These are phyloP conservation scores for Suillus subluteus DNA, from an alignment of 768 basidiomycete genomes.

Conservation along the genomic window DNA sequence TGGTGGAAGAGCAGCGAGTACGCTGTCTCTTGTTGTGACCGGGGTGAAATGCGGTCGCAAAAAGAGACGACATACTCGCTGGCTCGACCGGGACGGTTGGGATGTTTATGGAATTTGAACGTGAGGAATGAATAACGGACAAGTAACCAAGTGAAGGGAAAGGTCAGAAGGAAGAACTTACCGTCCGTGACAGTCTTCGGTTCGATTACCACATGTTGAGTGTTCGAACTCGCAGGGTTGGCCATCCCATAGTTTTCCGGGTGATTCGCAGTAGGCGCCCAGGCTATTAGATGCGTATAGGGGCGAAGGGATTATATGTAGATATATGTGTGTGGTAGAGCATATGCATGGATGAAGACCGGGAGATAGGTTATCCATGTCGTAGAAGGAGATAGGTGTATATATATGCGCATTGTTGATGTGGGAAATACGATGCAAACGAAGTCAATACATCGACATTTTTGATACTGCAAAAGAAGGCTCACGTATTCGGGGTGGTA, in stretches of 20 bases:
- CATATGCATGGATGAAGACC: neutral
- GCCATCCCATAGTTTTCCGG: slow-evolving; percentile 69
- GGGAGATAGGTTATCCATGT: neutral
- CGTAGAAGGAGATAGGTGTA: neutral
- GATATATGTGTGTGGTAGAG: neutral
- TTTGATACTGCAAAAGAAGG: slow-evolving; percentile 15
- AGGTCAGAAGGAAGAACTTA: slow-evolving; percentile 27
- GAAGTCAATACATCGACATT: slow-evolving; percentile 12
- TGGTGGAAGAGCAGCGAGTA: neutral
- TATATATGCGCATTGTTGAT: slow-evolving; percentile 9
- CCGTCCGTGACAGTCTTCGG: slow-evolving; percentile 74
- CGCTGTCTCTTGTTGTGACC: no score
- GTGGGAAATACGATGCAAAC: slow-evolving; percentile 5
- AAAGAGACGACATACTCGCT: neutral
- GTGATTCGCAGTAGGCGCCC: slow-evolving; percentile 79
- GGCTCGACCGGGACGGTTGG: neutral
- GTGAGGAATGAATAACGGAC: neutral
- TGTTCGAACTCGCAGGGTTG: slow-evolving; percentile 68
- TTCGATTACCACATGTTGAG: slow-evolving; percentile 75
- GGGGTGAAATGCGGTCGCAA: no score
- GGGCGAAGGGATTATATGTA: neutral
- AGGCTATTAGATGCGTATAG: slow-evolving; percentile 38
- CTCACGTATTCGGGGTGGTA: slow-evolving; percentile 79
- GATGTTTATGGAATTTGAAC: neutral
- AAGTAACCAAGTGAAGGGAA: neutral